Base-by-base conservation (phyloP, 306 rosid genomes). In the Fagus crenata region DNA sequence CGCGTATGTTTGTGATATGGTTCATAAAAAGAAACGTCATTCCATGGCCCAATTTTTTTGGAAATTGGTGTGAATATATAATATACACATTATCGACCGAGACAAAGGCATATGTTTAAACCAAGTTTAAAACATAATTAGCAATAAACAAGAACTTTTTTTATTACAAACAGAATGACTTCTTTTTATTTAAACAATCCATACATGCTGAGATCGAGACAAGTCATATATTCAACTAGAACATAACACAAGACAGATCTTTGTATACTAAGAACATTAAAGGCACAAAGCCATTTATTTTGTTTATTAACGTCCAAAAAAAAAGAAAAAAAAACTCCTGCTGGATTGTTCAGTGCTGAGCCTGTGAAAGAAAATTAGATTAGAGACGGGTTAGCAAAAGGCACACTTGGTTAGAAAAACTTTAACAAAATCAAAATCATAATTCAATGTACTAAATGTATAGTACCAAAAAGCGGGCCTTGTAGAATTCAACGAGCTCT, bases 401-500 rank as follows among this genome's bases (percentile, higher is more conserved):
- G 49, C 64, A 55, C 37, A 64, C 14, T 6, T 2, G 51, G 28
- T 39, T 14, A 9, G 68, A 46, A 7, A 22, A 71, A 14, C 28
- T 9, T 28, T 9, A 1, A 63, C 7, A 4, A 3, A 65, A 39
- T 9, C 5, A 54, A 65, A 7, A 31, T 33, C 49, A 49, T n/a
- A 36, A 39, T 8, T 41, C 7, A 1, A 46, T 56, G 2, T 3
- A 65, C 61, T 15, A 13, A 56, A 53, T 8, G 53, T 54, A 60
- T 13, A 3, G n/a, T 85, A 89, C 97, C 96, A 85, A 8, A 54
- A 85, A 78, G 12, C 81, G 86, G 65, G 78, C 84, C 85, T 81
- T 89, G 89, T 77, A 93, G 65, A 1, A 0, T 13, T 73, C 87
- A n/a, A 89, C 80, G 4, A 76, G 11, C 75, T 87, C 85, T 35